Percentiles rank a stretch among this genome's conserved stretches.
phyloP scores from a whole-genome alignment of 2,329 filamentous ascomycete genomes.

The Periglandula ipomoeae region DNA sequence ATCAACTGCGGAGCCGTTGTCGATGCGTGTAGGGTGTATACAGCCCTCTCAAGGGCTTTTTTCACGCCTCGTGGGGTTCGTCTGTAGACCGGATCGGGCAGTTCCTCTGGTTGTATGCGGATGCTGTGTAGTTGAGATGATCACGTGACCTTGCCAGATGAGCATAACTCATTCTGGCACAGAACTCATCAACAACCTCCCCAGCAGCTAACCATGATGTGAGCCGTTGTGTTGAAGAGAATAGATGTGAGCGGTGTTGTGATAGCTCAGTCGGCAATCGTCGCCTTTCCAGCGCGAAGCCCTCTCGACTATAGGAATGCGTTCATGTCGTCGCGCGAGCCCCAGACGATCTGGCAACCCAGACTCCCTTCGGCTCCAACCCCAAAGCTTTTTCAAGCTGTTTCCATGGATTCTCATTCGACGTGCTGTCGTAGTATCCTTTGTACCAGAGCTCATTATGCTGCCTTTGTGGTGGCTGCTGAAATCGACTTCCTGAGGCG shows the following conservation, averaged over 20 bases:
- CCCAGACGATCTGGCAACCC: constrained; percentile 24
- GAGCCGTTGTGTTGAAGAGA: background rate
- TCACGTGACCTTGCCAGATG: background rate
- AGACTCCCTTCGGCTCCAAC: constrained; percentile 34
- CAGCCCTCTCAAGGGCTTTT: background rate
- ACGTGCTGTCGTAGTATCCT: constrained; percentile 60
- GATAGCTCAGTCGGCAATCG: background rate
- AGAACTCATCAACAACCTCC: background rate
- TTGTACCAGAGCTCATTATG: constrained; percentile 24
- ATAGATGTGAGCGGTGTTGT: background rate
- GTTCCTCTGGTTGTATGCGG: background rate
- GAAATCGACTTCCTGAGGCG: background rate
- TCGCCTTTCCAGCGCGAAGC: background rate
- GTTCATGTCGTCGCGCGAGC: background rate
- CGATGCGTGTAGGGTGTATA: background rate
- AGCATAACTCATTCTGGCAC: background rate
- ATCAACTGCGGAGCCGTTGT: background rate
- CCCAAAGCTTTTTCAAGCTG: constrained; percentile 39
- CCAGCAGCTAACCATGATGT: background rate
- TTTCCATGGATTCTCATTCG: constrained; percentile 67
- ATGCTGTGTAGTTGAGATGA: background rate
- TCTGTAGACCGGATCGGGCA: background rate
- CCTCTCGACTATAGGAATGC: too few species aligned
- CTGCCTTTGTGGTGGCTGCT: background rate
- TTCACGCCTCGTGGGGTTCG: background rate